These are phyloP conservation scores for Samsoniella hepiali DNA, from an alignment of 2,329 filamentous ascomycete species.

Conservation along the genomic window DNA sequence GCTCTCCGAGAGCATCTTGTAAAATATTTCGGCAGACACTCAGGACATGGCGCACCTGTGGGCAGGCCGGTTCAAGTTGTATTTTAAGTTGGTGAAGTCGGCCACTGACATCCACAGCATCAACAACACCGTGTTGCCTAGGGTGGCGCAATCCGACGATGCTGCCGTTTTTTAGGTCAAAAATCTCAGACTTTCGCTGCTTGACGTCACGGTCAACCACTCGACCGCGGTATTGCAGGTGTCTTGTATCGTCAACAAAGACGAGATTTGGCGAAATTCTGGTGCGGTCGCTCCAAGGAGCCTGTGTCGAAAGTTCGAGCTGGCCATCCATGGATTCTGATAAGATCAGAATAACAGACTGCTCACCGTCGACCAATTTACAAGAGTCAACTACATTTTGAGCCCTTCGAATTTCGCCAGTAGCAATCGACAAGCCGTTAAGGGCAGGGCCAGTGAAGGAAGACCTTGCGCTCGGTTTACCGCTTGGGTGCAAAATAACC, in stretches of 20 bases:
- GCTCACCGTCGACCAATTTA: constrained; percentile 63
- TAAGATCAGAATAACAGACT: constrained; percentile 67
- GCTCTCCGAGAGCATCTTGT: constrained; percentile 56
- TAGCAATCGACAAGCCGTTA: constrained; percentile 22
- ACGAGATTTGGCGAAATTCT: constrained; percentile 62
- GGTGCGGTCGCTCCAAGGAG: constrained; percentile 70
- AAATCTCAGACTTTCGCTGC: constrained; percentile 43
- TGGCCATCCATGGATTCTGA: constrained; percentile 62
- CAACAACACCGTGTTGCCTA: constrained; percentile 58
- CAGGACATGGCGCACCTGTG: constrained; percentile 60
- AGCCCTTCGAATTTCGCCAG: constrained; percentile 54
- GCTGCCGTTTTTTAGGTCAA: constrained; percentile 45
- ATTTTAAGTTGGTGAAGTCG: constrained; percentile 65
- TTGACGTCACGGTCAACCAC: constrained; percentile 51
- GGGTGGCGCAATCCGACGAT: constrained; percentile 56
- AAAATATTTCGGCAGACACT: constrained; percentile 62
- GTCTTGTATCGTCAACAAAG: constrained; percentile 56
- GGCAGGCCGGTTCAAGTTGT: constrained; percentile 61
- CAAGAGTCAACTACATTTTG: constrained; percentile 71
- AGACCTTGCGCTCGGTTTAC: background rate
- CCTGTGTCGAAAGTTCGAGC: constrained; percentile 67
- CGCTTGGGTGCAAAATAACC: constrained; percentile 37
- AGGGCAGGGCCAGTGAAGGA: background rate
- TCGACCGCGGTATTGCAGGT: constrained; percentile 54
- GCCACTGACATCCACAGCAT: constrained; percentile 61